Evolutionary conservation across 331 rosid species (phyloP).

Genomic region (Cydonia oblonga): DNA sequence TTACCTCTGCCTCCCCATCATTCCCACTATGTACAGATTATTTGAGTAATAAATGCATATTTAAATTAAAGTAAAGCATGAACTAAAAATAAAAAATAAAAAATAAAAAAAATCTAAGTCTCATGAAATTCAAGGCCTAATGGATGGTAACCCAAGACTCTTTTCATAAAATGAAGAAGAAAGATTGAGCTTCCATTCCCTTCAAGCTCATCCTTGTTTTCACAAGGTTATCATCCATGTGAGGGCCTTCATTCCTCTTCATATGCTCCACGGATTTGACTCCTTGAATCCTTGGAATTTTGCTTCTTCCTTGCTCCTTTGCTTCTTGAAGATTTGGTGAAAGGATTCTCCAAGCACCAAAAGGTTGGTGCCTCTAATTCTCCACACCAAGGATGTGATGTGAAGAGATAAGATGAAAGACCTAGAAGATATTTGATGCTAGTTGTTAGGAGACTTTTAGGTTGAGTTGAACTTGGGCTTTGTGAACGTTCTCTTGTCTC

Average conservation of each 20-base stretch:
- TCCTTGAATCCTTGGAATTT: background rate
- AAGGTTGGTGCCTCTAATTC: background rate
- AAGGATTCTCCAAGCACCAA: background rate
- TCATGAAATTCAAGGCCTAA: background rate
- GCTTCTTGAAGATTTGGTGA: background rate
- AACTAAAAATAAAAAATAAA: too few species aligned
- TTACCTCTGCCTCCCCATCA: too few species aligned
- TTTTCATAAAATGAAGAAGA: too few species aligned
- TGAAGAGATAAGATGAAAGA: background rate
- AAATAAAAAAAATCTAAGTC: too few species aligned
- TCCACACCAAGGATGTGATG: background rate
- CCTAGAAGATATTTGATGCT: too few species aligned
- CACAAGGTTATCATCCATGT: background rate
- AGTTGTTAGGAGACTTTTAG: too few species aligned
- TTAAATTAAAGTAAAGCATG: too few species aligned
- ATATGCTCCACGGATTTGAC: background rate
- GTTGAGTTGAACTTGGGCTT: too few species aligned
- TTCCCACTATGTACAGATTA: too few species aligned
- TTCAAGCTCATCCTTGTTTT: background rate
- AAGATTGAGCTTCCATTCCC: background rate
- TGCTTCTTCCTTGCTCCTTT: background rate
- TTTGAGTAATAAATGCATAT: too few species aligned
- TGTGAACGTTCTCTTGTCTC: too few species aligned
- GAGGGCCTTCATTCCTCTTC: background rate
- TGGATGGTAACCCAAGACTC: background rate